Evolutionary conservation across 2,329 filamentous ascomycete species (phyloP).

Genomic region (Epichloe typhina): DNA sequence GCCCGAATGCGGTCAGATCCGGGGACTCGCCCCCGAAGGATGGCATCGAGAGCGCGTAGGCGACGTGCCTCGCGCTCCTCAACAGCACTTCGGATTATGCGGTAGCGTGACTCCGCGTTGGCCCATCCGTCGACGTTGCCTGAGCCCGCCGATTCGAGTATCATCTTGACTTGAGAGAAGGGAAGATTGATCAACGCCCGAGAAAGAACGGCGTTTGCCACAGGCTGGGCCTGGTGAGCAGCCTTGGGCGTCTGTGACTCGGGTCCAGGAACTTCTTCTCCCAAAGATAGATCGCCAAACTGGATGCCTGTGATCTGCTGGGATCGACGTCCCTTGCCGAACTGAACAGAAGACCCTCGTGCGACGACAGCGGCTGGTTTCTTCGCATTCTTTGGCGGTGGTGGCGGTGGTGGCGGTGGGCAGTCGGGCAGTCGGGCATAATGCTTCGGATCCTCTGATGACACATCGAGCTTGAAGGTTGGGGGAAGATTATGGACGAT

Average conservation of each 20-base stretch:
- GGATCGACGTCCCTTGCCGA: slow-evolving; percentile 28
- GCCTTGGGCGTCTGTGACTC: slow-evolving; percentile 19
- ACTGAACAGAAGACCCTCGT: slow-evolving; percentile 23
- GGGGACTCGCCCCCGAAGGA: slow-evolving; percentile 23
- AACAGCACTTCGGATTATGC: slow-evolving; percentile 36
- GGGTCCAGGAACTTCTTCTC: slow-evolving; percentile 13
- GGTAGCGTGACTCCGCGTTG: slow-evolving; percentile 31
- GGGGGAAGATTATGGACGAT: slow-evolving; percentile 46
- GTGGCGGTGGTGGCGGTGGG: slow-evolving; percentile 6
- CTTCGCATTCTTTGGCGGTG: slow-evolving; percentile 7
- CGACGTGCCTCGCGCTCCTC: slow-evolving; percentile 46
- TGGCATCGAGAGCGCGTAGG: slow-evolving; percentile 28
- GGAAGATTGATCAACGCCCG: slow-evolving; percentile 58
- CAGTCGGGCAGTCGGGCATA: slow-evolving; percentile 28
- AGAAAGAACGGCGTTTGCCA: slow-evolving; percentile 41
- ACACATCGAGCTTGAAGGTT: slow-evolving; percentile 45
- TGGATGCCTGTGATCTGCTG: slow-evolving; percentile 49
- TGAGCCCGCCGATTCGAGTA: slow-evolving; percentile 47
- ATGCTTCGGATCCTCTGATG: slow-evolving; percentile 20
- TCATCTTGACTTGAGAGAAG: slow-evolving; percentile 49
- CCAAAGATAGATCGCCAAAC: slow-evolving; percentile 51
- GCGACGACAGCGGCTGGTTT: slow-evolving; percentile 17
- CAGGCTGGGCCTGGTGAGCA: slow-evolving; percentile 14
- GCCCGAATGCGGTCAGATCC: slow-evolving; percentile 22
- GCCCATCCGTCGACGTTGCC: slow-evolving; percentile 38